Conservation (phyloP, 208 protist genomes). For the Crithidia bombi region DNA sequence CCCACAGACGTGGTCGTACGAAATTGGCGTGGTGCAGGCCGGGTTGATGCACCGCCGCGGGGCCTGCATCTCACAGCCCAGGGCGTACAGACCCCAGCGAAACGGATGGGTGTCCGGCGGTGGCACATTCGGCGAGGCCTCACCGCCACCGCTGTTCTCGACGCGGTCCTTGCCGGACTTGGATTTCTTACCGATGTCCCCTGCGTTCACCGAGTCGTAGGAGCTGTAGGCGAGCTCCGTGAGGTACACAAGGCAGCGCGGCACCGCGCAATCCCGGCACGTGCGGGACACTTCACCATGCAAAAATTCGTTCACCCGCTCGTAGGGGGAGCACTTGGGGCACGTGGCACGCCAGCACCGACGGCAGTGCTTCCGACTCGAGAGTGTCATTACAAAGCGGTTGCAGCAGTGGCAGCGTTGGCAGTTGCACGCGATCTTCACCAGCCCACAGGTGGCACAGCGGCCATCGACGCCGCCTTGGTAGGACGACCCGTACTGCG, state of each 20-base stretch:
- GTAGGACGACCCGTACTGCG: constrained; percentile 36
- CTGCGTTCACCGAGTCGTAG: constrained; percentile 6
- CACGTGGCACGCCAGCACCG: constrained; percentile 46
- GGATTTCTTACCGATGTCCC: neutral
- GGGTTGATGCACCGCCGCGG: constrained; percentile 53
- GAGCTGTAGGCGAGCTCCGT: constrained; percentile 23
- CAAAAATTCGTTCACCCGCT: constrained; percentile 36
- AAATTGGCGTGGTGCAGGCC: constrained; percentile 28
- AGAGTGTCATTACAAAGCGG: constrained; percentile 37
- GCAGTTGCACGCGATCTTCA: constrained; percentile 45
- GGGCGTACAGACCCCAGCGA: constrained; percentile 41
- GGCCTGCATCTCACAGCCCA: constrained; percentile 35
- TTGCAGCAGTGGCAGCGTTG: constrained; percentile 38
- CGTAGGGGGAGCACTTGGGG: constrained; percentile 27
- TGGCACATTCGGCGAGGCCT: neutral
- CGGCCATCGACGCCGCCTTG: constrained; percentile 23
- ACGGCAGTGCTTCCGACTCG: constrained; percentile 46
- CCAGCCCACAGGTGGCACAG: constrained; percentile 33
- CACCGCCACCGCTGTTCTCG: neutral
- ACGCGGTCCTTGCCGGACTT: neutral
- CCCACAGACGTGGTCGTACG: constrained; percentile 28
- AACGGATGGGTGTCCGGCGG: constrained; percentile 16
- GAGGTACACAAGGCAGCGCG: constrained; percentile 26
- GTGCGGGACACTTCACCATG: constrained; percentile 22
- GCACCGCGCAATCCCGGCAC: constrained; percentile 42